Evolutionary conservation across 148 eudicot species (phyloP).

Genomic region (Camellia granthamiana): DNA sequence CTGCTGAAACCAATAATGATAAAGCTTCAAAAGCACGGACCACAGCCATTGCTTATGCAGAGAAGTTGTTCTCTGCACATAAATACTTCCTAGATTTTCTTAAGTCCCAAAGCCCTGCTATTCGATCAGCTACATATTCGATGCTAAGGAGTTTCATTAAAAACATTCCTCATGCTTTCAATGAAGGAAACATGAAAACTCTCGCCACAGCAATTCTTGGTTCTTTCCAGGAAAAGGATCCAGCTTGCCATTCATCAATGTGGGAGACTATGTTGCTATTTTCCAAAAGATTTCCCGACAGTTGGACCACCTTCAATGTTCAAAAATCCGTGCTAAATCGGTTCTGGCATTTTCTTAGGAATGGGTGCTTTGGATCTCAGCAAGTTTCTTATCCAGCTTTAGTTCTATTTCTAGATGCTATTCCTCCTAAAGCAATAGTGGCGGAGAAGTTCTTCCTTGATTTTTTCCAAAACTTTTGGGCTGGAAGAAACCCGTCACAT

Average conservation of each 20-base stretch:
- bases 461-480: slow-evolving; percentile 79
- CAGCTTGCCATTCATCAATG: slow-evolving; percentile 82
- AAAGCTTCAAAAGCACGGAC: slow-evolving; percentile 52
- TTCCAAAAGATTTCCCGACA: slow-evolving; percentile 53
- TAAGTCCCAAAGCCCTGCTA: slow-evolving; percentile 57
- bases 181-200: slow-evolving; percentile 66
- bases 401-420: slow-evolving; percentile 60
- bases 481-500: slow-evolving; percentile 60
- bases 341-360: slow-evolving; percentile 71
- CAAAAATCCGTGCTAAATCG: slow-evolving; percentile 61
- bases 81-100: slow-evolving; percentile 67
- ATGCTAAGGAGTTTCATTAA: slow-evolving; percentile 66
- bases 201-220: slow-evolving; percentile 70
- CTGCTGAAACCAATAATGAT: slow-evolving; percentile 32
- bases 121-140: slow-evolving; percentile 83
- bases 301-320: slow-evolving; percentile 71
- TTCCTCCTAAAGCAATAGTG: slow-evolving; percentile 51
- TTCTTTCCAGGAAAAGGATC: slow-evolving; percentile 82
- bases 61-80: slow-evolving; percentile 61
- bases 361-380: slow-evolving; percentile 96
- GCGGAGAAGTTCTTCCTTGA: slow-evolving; percentile 66
- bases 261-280: slow-evolving; percentile 78
- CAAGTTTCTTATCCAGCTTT: slow-evolving; percentile 89
- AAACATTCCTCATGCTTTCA: slow-evolving; percentile 63
- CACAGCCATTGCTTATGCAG: slow-evolving; percentile 58